Evolutionary conservation across 2,329 filamentous ascomycete genomes (phyloP), one percentile per base, ranked within the genome.

Genomic region (Cercospora zeae-maydis): DNA sequence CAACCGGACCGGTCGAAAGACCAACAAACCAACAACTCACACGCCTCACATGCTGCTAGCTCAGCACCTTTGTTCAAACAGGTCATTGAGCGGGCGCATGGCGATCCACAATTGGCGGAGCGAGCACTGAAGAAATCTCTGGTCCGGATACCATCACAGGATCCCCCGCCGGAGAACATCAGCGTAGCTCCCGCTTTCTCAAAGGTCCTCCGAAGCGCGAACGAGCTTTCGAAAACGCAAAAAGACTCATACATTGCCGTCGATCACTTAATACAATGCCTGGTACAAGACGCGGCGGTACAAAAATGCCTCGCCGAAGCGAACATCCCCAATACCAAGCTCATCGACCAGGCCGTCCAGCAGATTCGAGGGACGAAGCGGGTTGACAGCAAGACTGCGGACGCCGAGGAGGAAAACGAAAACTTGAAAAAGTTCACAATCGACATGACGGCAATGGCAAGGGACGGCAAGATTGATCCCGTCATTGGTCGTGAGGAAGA

Each of bases 391-490:
- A 96, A 96, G 81, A 96, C 91, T 3, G 95, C 95, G 60, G 95
- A 99, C 78, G 88, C 89, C 0, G 95, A 98, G 78, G 84, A 90
- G 73, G 93, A 97, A 73, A 91, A 93, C 72, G 95, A 99, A 79
- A 97, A 96, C 75, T 82, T 99, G 64, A 91, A 93, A 81, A 99
- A 98, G 74, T 99, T 97, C 78, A 98, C 95, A 61, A 95, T 98
- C 73, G 95, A 99, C 78, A 96, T 99, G 92, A 99, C 95, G 10
- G 84, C 91, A 55, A 88, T 97, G 88, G 95, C 95, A 64, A 85
- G 93, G 75, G 95, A 99, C 80, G 96, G 96, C 75, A 98, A 98
- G 79, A 93, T 98, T 62, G 93, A 98, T 75, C 93, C 93, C 2
- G 93, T 98, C 76, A 98, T 98, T 78, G 93, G 93, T 45, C 86